These are phyloP conservation scores for Daphne laureola DNA, from an alignment of 441 rosid genomes.

Conservation along the genomic window DNA sequence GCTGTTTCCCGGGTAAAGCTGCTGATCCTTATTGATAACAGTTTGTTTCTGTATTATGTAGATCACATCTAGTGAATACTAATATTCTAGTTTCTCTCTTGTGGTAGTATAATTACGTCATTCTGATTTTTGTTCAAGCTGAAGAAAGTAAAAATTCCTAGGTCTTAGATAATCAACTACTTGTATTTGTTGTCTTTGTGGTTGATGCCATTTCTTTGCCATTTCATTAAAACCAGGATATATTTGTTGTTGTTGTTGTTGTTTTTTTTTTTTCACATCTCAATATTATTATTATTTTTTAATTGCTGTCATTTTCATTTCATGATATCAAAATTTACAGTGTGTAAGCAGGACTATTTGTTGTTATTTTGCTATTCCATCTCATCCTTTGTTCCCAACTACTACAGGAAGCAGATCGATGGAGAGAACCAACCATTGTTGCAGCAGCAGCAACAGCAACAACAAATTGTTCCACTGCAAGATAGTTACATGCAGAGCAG, in stretches of 20 bases:
- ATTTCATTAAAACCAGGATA: background rate
- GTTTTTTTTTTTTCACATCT: too few species aligned
- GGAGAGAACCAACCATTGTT: constrained; percentile 64
- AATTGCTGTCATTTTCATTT: too few species aligned
- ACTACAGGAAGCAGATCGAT: constrained; percentile 55
- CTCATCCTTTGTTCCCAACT: too few species aligned
- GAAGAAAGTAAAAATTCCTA: too few species aligned
- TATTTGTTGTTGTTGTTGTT: background rate
- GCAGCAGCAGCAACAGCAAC: constrained; percentile 65
- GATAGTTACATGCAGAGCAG: constrained; percentile 94
- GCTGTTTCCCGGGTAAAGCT: constrained; percentile 40
- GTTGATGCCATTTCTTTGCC: background rate
- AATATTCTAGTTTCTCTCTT: too few species aligned
- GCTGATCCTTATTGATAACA: background rate
- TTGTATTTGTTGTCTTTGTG: too few species aligned
- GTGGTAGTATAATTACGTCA: background rate
- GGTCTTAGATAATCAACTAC: too few species aligned
- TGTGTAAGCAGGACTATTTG: too few species aligned
- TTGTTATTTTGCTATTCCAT: background rate
- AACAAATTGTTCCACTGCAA: constrained; percentile 83
- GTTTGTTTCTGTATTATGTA: too few species aligned
- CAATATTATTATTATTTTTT: too few species aligned
- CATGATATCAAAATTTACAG: too few species aligned
- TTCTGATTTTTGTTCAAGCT: background rate
- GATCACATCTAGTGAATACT: too few species aligned